phyloP scores from a whole-genome alignment of 2,329 filamentous ascomycete species.

The Xenoacremonium recifei region DNA sequence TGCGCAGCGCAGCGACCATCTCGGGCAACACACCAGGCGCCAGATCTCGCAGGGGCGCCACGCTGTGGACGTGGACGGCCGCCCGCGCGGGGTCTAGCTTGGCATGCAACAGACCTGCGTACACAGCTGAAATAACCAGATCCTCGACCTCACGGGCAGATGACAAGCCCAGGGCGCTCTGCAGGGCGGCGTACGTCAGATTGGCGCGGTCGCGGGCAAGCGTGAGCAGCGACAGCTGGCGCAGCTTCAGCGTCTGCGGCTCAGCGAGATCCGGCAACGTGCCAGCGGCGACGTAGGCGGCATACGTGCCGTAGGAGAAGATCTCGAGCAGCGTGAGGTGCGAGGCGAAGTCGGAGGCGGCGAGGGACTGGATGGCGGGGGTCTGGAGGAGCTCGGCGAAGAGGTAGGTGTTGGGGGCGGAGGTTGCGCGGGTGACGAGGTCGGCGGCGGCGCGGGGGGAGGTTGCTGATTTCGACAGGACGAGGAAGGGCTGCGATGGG shows the following conservation, averaged over 20 bases:
- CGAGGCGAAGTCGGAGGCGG: slow-evolving; percentile 57
- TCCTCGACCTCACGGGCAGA: slow-evolving; percentile 74
- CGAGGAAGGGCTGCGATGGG: slow-evolving; percentile 72
- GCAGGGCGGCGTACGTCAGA: slow-evolving; percentile 73
- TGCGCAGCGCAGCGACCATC: slow-evolving; percentile 66
- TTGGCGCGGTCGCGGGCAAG: slow-evolving; percentile 66
- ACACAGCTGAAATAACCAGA: slow-evolving; percentile 83
- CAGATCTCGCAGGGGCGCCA: slow-evolving; percentile 85
- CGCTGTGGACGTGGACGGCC: slow-evolving; percentile 72
- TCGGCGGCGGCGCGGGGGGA: slow-evolving; percentile 83
- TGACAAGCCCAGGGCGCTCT: slow-evolving; percentile 63
- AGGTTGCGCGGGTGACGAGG: slow-evolving; percentile 83
- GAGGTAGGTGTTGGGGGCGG: slow-evolving; percentile 84
- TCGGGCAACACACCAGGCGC: slow-evolving; percentile 67
- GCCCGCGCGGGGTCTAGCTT: slow-evolving; percentile 79
- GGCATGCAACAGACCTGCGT: slow-evolving; percentile 76
- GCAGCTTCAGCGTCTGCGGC: slow-evolving; percentile 78
- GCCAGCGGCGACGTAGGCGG: slow-evolving; percentile 58
- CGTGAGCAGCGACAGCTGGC: slow-evolving; percentile 83
- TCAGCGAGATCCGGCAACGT: slow-evolving; percentile 69
- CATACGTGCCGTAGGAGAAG: slow-evolving; percentile 90
- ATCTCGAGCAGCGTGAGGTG: slow-evolving; percentile 76
- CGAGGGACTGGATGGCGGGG: slow-evolving; percentile 74
- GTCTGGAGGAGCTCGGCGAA: slow-evolving; percentile 90
- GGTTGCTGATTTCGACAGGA: slow-evolving; percentile 80